Base-by-base conservation (phyloP, 768 basidiomycete genomes). In the Butyriboletus loyo region DNA sequence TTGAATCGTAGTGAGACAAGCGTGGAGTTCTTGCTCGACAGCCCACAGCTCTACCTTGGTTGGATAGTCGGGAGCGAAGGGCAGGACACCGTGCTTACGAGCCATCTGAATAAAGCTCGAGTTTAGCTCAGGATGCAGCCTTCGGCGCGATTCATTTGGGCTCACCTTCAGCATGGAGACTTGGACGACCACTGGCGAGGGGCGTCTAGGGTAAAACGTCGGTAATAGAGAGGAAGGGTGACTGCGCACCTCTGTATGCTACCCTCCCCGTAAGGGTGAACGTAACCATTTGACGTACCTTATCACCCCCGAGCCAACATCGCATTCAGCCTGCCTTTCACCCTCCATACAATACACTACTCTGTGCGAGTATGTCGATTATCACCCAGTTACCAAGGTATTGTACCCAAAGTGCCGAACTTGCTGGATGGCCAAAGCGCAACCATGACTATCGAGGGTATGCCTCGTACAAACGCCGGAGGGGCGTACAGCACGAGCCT, bases 271-370 rank as follows among this genome's bases (percentile, higher is more conserved):
- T 46, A 50, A 46, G 17, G 19, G 19, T 24, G 32, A 50, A 50
- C 44, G 53, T 49, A 50, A 43, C 32, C 27, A 13, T 37, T 21
- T 28, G 13, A 43, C 4, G 39, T 42, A 38, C 35, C 51, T 48
- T 42, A 32, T 46, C 45, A 15, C 34, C 55, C 46, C 39, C 41
- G 46, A 55, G 46, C 50, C 37, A 39, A 36, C 43, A 13, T 17
- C 10, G 32, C 8, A 39, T 25, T 19, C 32, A 46, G 14, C 31
- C 10, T 15, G 37, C 38, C 38, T 39, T 7, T 14, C 13, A 22
- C 7, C 22, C 22, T 39, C 22, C 22, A 14, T 22, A 15, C 22
- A 24, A 7, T 14, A 15, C 7, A 24, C 21, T 21, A 8, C 22
- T 24, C 14, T 2, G 38, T 39, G 38, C n/a, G n/a, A 15, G 14